These are phyloP conservation scores for Xylaria bambusicola DNA, from an alignment of 495 filamentous ascomycete species.

Conservation along the genomic window DNA sequence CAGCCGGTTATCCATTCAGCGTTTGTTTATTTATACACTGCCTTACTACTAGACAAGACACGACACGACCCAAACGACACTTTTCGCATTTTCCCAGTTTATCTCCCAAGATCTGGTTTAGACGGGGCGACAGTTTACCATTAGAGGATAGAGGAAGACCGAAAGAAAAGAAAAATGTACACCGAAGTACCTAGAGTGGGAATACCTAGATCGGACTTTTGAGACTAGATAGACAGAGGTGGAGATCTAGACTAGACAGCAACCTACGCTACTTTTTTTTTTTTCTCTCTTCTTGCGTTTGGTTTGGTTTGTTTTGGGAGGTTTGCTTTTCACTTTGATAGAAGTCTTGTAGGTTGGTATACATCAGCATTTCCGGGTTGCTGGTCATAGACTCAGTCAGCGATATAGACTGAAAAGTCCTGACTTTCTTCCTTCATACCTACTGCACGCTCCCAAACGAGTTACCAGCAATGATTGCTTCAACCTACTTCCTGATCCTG, in stretches of 20 bases:
- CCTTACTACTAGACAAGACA: background rate
- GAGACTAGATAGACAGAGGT: constrained; percentile 9
- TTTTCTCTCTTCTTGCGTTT: no score
- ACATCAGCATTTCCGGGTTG: constrained; percentile 3
- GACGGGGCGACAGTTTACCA: background rate
- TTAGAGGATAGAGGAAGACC: constrained; percentile 5
- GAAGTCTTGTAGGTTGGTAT: no score
- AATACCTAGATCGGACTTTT: background rate
- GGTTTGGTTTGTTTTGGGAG: background rate
- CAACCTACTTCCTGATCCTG: no score
- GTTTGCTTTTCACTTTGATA: background rate
- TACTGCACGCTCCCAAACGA: no score
- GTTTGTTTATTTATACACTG: background rate
- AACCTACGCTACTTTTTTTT: no score
- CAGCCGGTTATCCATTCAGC: background rate
- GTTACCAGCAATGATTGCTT: no score
- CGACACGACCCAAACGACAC: no score
- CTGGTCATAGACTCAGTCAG: background rate
- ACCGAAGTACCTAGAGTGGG: background rate
- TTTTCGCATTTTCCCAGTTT: no score
- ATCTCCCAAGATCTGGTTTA: no score
- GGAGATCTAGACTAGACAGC: background rate
- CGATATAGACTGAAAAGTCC: no score
- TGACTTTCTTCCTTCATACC: no score
- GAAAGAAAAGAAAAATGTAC: no score